Percentiles rank a stretch among this genome's conserved stretches.
phyloP scores from a whole-genome alignment of 768 basidiomycete genomes.

The Collybia sp. region DNA sequence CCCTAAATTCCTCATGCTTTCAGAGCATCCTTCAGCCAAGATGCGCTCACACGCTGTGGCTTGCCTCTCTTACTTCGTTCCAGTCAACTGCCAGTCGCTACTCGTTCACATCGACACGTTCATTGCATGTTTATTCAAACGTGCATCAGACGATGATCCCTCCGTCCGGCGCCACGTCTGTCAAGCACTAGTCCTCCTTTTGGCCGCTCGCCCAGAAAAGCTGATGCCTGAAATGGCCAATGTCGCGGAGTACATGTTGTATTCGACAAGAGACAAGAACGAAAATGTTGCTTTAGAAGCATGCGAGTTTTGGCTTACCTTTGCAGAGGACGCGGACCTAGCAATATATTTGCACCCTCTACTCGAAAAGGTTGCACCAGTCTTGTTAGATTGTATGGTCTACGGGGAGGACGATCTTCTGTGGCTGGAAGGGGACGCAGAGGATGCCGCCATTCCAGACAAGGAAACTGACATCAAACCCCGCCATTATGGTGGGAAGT shows the following conservation, averaged over 20 bases:
- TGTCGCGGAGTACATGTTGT: slow-evolving; percentile 98
- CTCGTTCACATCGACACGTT: slow-evolving; percentile 90
- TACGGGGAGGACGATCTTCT: slow-evolving; percentile 96
- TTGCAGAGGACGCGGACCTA: slow-evolving; percentile 92
- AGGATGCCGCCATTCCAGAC: slow-evolving; percentile 88
- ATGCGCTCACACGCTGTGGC: slow-evolving; percentile 92
- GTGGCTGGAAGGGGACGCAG: slow-evolving; percentile 89
- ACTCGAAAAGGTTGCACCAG: slow-evolving; percentile 87
- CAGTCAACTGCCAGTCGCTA: slow-evolving; percentile 81
- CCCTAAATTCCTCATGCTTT: slow-evolving; percentile 87
- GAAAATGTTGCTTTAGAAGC: slow-evolving; percentile 96
- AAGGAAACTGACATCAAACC: slow-evolving; percentile 97
- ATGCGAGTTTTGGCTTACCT: slow-evolving; percentile 99
- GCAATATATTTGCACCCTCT: slow-evolving; percentile 81
- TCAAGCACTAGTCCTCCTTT: slow-evolving; percentile 88
- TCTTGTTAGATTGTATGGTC: slow-evolving; percentile 95
- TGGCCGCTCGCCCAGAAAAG: slow-evolving; percentile 92
- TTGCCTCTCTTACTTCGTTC: slow-evolving; percentile 92
- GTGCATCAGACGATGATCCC: slow-evolving; percentile 92
- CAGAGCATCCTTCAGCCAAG: slow-evolving; percentile 81
- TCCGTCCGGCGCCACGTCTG: slow-evolving; percentile 94
- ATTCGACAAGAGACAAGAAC: slow-evolving; percentile 96
- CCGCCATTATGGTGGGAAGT: slow-evolving; percentile 77
- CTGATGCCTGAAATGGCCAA: slow-evolving; percentile 94
- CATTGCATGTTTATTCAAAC: slow-evolving; percentile 90